A percentile compares a stretch with the other conserved stretches of the same genome.
Conservation (phyloP, 352 stramenopile species). For the Pythium volutum region DNA sequence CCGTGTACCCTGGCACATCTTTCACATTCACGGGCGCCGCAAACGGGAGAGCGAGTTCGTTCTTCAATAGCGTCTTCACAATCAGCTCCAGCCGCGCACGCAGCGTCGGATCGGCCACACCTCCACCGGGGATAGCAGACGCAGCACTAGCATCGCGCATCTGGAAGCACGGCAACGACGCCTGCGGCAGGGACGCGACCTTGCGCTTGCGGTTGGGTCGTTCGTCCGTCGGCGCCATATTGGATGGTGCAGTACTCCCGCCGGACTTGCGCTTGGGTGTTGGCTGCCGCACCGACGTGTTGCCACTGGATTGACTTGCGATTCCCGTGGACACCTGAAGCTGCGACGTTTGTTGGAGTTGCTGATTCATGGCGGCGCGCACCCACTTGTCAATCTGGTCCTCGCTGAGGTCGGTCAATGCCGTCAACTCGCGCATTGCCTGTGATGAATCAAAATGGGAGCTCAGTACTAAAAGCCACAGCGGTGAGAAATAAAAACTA, state of each 20-base stretch:
- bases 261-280: slow-evolving; percentile 48
- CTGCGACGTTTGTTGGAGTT: slow-evolving; percentile 24
- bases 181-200: slow-evolving; percentile 19
- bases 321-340: slow-evolving; percentile 10
- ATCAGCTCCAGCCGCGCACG: slow-evolving; percentile 57
- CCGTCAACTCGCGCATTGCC: slow-evolving; percentile 46
- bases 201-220: slow-evolving; percentile 44
- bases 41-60: slow-evolving; percentile 68
- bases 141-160: slow-evolving; percentile 27
- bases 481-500: not conserved
- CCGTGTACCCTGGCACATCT: slow-evolving; percentile 65
- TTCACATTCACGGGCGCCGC: slow-evolving; percentile 60
- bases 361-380: slow-evolving; percentile 11
- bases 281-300: slow-evolving; percentile 29
- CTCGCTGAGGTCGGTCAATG: slow-evolving; percentile 57
- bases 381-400: slow-evolving; percentile 71
- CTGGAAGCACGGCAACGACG: slow-evolving; percentile 61
- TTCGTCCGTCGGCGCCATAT: slow-evolving; percentile 11
- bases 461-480: not conserved
- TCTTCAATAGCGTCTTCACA: slow-evolving; percentile 54
- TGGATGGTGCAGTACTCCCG: slow-evolving; percentile 2
- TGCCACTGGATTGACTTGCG: not conserved
- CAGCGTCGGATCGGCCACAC: slow-evolving; percentile 43
- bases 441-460: slow-evolving; percentile 12
- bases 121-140: slow-evolving; percentile 22